These are phyloP conservation scores for Curvularia verruculosa DNA, from an alignment of 2,329 filamentous ascomycete species.

Conservation along the genomic window DNA sequence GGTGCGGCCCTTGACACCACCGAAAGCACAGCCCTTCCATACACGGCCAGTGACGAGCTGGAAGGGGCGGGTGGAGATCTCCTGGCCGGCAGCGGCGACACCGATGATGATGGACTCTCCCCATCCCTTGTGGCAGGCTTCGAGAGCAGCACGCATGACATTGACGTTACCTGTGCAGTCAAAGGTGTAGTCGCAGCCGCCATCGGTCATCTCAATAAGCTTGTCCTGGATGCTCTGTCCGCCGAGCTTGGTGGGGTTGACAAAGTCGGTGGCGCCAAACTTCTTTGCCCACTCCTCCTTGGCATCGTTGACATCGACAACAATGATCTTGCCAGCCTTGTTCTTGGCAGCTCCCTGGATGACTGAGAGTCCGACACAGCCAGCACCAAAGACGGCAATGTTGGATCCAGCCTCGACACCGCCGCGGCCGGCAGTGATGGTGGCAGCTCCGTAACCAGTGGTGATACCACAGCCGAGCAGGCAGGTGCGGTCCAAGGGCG, in stretches of 20 bases:
- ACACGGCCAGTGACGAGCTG: slow-evolving; percentile 97
- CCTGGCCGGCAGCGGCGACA: slow-evolving; percentile 93
- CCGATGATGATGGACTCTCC: slow-evolving; percentile 97
- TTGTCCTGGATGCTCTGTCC: slow-evolving; percentile 84
- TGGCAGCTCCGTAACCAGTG: slow-evolving; percentile 94
- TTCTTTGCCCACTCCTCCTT: slow-evolving; percentile 94
- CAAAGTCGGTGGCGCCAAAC: slow-evolving; percentile 96
- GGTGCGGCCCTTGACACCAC: slow-evolving; percentile 94
- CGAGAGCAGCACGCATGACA: slow-evolving; percentile 93
- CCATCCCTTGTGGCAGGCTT: slow-evolving; percentile 99
- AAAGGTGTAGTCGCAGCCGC: slow-evolving; percentile 98
- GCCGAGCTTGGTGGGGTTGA: slow-evolving; percentile 77
- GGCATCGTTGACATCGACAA: slow-evolving; percentile 79
- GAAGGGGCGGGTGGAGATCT: slow-evolving; percentile 95
- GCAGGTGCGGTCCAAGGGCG: slow-evolving; percentile 94
- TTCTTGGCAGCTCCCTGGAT: slow-evolving; percentile 91
- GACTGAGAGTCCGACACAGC: slow-evolving; percentile 93
- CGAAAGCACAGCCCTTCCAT: slow-evolving; percentile 98
- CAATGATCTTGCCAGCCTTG: slow-evolving; percentile 78
- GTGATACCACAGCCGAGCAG: slow-evolving; percentile 98
- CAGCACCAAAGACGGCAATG: slow-evolving; percentile 91
- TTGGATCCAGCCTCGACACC: slow-evolving; percentile 84
- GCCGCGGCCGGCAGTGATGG: slow-evolving; percentile 77
- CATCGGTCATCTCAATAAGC: slow-evolving; percentile 96
- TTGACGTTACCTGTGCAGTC: slow-evolving; percentile 97